phyloP scores from a whole-genome alignment of 176 grass and related monocot genomes.

The Olyra latifolia region DNA sequence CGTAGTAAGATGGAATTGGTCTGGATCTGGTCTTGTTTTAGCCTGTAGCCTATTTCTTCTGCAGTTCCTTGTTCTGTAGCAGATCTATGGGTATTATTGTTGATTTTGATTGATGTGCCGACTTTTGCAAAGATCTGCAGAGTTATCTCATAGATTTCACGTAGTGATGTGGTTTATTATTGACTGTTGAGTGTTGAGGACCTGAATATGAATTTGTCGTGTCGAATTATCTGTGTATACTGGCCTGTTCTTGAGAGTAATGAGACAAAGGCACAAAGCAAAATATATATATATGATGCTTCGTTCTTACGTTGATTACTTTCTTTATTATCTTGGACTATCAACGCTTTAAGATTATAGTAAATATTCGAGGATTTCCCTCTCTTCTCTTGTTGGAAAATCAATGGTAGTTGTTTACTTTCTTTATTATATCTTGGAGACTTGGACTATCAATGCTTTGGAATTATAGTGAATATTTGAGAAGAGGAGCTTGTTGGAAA shows the following conservation, averaged over 20 bases:
- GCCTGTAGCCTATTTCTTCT: slow-evolving; percentile 7
- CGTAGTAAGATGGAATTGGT: slow-evolving; percentile 20
- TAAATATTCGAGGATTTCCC: no score
- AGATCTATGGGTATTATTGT: slow-evolving; percentile 35
- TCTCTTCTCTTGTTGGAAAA: no score
- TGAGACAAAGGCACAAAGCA: not conserved
- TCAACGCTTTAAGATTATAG: not conserved
- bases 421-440: not conserved
- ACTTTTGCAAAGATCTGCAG: slow-evolving; percentile 13
- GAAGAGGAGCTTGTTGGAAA: no score
- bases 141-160: slow-evolving; percentile 27
- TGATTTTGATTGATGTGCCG: slow-evolving; percentile 15
- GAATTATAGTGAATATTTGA: not conserved
- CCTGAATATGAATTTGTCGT: not conserved
- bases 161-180: slow-evolving; percentile 16
- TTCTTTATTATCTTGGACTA: not conserved
- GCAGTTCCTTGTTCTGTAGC: slow-evolving; percentile 17
- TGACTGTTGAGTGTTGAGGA: not conserved
- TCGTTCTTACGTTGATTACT: not conserved
- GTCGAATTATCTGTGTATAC: slow-evolving; percentile 20
- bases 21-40: slow-evolving; percentile 44
- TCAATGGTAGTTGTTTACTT: not conserved
- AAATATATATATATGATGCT: not conserved
- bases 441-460: not conserved
- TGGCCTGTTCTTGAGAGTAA: not conserved